phyloP scores from a whole-genome alignment of 257 asterid species.

The Nicotiana undulata region DNA sequence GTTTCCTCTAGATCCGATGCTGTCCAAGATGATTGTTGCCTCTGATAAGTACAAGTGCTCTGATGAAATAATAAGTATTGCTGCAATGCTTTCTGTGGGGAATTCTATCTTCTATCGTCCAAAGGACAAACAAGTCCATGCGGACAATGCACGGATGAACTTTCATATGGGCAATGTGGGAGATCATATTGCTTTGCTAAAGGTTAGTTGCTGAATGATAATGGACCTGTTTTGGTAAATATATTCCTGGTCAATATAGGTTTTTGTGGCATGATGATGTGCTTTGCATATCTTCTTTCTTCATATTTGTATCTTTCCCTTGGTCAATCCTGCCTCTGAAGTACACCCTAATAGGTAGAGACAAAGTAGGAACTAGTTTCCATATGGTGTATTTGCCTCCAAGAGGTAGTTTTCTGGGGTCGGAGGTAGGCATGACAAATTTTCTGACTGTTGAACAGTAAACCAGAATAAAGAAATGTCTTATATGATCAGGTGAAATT shows the following conservation, averaged over 20 bases:
- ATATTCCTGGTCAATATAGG: neutral
- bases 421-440: neutral
- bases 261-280: neutral
- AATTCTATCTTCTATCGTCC: conserved; percentile 93
- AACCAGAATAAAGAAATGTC: neutral
- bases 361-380: neutral
- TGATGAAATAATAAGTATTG: conserved; percentile 83
- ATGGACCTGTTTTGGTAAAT: neutral
- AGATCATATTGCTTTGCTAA: conserved; percentile 81
- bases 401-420: neutral
- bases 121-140: conserved; percentile 88
- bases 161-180: conserved; percentile 95
- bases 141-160: conserved; percentile 89
- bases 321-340: neutral
- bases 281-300: neutral
- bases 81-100: conserved; percentile 90
- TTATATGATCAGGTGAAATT: neutral
- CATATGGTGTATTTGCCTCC: neutral
- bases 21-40: conserved; percentile 89
- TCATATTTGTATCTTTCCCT: neutral
- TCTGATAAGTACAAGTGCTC: conserved; percentile 78
- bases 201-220: conserved; percentile 35
- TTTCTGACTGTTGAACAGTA: neutral
- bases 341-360: neutral
- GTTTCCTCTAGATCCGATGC: conserved; percentile 94